phyloP scores from a whole-genome alignment of 306 rosid genomes.

The Casuarina cunninghamiana region DNA sequence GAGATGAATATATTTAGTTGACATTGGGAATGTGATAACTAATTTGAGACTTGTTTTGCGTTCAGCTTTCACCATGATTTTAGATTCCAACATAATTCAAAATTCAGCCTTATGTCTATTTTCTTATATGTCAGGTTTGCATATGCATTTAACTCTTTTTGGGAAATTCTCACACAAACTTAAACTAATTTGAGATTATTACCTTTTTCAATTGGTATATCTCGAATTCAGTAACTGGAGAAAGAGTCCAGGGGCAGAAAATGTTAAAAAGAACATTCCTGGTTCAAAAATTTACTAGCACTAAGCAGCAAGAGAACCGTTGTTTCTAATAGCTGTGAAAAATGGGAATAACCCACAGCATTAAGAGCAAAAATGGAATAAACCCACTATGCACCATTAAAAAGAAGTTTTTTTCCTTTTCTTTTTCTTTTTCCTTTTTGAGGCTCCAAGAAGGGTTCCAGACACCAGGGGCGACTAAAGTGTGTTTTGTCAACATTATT shows the following conservation, averaged over 20 bases:
- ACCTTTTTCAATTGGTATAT: neutral
- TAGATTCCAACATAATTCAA: neutral
- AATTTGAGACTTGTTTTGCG: neutral
- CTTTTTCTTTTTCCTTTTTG: neutral
- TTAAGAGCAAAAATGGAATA: neutral
- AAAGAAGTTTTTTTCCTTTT: neutral
- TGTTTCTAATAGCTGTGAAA: neutral
- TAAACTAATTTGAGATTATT: neutral
- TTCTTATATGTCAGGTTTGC: neutral
- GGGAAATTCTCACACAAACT: neutral
- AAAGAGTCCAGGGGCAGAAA: neutral
- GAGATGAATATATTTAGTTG: neutral
- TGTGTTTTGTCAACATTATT: neutral
- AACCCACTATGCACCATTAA: neutral
- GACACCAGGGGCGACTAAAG: neutral
- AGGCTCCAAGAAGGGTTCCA: neutral
- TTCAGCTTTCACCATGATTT: neutral
- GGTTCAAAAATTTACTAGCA: neutral
- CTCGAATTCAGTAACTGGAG: neutral
- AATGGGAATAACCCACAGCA: neutral
- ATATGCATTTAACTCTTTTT: too few relatives aligned
- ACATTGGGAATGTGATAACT: neutral
- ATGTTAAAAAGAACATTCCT: neutral
- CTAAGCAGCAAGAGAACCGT: neutral
- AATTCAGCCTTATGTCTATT: neutral